Evolutionary conservation across 2,329 filamentous ascomycete genomes (phyloP).

Genomic region (Neofusicoccum sp.): DNA sequence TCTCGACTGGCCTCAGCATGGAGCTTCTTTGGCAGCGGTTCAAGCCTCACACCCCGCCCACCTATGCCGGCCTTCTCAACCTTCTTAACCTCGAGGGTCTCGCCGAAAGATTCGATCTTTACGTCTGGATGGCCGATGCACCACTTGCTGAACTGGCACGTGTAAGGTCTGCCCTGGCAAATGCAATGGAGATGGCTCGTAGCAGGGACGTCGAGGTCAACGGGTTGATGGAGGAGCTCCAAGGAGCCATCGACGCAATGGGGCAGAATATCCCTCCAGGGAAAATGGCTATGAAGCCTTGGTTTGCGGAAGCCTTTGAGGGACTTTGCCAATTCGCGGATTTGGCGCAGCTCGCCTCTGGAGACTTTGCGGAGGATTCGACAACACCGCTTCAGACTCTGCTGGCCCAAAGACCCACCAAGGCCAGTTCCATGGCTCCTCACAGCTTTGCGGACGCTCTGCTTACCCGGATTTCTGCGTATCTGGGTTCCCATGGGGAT

Average conservation of each 20-base stretch:
- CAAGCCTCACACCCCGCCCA: constrained; percentile 57
- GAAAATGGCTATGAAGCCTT: constrained; percentile 28
- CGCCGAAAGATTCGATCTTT: constrained; percentile 46
- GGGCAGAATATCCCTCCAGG: constrained; percentile 31
- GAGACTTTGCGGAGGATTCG: not conserved
- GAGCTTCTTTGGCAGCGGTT: constrained; percentile 73
- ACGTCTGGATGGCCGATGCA: constrained; percentile 36
- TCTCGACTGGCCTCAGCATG: constrained; percentile 77
- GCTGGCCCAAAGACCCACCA: constrained; percentile 38
- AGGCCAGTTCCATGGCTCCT: constrained; percentile 17
- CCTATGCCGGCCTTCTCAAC: constrained; percentile 35
- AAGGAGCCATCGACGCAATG: constrained; percentile 30
- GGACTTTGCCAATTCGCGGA: constrained; percentile 39
- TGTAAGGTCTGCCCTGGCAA: constrained; percentile 34
- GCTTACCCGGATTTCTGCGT: not conserved
- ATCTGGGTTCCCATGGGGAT: not conserved
- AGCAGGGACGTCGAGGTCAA: constrained; percentile 29
- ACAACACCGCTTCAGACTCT: constrained; percentile 24
- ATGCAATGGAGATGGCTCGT: constrained; percentile 33
- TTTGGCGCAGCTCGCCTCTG: constrained; percentile 19
- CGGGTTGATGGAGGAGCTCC: constrained; percentile 31
- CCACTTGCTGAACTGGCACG: constrained; percentile 35
- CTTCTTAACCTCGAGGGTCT: constrained; percentile 45
- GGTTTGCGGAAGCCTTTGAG: constrained; percentile 38
- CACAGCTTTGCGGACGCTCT: not conserved